phyloP scores from a whole-genome alignment of 1,284 basidiomycete genomes.

The Apiotrichum akiyoshidainum region DNA sequence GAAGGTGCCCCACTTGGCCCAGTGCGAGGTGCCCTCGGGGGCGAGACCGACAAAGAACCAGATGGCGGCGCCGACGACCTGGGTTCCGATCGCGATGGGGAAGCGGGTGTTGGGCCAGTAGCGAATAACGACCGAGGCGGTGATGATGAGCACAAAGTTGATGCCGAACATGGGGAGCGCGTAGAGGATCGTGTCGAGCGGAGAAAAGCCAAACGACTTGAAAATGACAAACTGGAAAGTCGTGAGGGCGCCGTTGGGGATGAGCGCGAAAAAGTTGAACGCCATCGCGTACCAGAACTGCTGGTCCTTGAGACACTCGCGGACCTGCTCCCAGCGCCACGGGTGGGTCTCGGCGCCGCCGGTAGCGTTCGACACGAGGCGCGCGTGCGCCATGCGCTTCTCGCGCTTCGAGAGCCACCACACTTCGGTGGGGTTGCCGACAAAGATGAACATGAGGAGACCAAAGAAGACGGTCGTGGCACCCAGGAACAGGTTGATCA shows the following conservation, averaged over 20 bases:
- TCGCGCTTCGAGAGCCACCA: conserved; percentile 31
- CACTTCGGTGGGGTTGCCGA: conserved; percentile 32
- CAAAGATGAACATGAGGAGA: conserved; percentile 18
- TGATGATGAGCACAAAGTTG: conserved; percentile 16
- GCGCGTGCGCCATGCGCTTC: conserved; percentile 30
- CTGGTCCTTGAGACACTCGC: conserved; percentile 31
- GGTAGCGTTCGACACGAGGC: conserved; percentile 27
- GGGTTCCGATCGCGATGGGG: conserved; percentile 23
- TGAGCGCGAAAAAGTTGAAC: conserved; percentile 25
- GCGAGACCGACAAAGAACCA: conserved; percentile 30
- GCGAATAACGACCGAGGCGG: conserved; percentile 11
- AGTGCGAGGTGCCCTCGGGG: conserved; percentile 14
- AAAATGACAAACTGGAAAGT: conserved; percentile 26
- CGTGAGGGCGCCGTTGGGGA: conserved; percentile 29
- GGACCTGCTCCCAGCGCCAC: conserved; percentile 32
- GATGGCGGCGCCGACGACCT: conserved; percentile 18
- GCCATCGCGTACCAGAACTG: conserved; percentile 24
- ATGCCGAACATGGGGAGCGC: conserved; percentile 15
- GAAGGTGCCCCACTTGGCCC: conserved; percentile 29
- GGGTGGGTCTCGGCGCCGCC: conserved; percentile 22
- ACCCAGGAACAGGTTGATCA: conserved; percentile 39
- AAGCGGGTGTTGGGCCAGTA: conserved; percentile 20
- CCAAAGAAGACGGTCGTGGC: conserved; percentile 21
- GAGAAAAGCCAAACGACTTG: conserved; percentile 29
- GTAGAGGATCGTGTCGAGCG: conserved; percentile 22